Evolutionary conservation across 2,329 filamentous ascomycete species (phyloP), one percentile per base, ranked within the genome.

Genomic region (Penicillium fuscoglaucum): DNA sequence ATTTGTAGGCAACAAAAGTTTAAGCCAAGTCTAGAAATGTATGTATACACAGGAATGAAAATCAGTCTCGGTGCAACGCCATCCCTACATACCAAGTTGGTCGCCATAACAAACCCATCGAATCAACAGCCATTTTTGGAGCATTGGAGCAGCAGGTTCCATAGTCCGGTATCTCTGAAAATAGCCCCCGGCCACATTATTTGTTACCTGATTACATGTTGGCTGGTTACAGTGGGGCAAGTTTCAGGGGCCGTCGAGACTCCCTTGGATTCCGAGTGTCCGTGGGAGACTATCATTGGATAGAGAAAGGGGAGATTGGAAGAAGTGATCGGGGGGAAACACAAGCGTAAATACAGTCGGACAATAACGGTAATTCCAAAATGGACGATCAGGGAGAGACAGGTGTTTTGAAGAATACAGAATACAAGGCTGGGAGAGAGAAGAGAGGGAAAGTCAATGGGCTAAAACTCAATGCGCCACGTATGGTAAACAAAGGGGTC

Each of bases 171-270:
- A 62, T 64, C 48, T 46, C 33, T 55, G 52, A 54, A 57, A 50
- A 52, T 52, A 61, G 33, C 57, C 40, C 21, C 51, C 43, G 37
- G 45, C 51, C 52, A 59, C 58, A 54, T 59, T 47, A 67, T 68
- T 66, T 55, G 63, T 52, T 62, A 63, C 61, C 61, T 57, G 47
- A 58, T 61, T 58, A 59, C 47, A 55, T 57, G 49, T 51, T 60
- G 55, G 54, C 52, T 54, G 52, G 52, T 39, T 15, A 46, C 13
- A 13, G 69, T 67, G 70, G 69, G 60, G 63, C 65, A 28, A 52
- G 65, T 71, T 64, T 72, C 70, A 72, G 70, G 70, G 70, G 70
- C 68, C 68, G 67, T 60, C 59, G 57, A 52, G 58, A 57, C 64
- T 61, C 56, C 66, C 65, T 63, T 66, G 66, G 66, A 67, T 60